Evolutionary conservation across 164 flowering plant species (phyloP).

Genomic region (Tinospora cordifolia): DNA sequence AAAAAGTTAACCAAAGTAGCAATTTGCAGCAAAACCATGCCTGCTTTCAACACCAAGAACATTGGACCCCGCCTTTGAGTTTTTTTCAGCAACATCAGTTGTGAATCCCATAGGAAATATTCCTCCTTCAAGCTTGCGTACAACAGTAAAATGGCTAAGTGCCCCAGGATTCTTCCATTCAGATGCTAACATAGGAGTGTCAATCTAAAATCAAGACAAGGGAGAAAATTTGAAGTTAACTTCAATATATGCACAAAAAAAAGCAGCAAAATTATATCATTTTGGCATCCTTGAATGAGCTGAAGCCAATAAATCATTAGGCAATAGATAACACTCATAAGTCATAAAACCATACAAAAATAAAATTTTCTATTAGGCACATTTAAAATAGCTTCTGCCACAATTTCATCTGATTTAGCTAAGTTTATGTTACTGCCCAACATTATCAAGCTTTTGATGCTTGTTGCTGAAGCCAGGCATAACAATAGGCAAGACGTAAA

Average conservation of each 20-base stretch:
- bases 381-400: neutral
- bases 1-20: neutral
- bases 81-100: constrained; percentile 62
- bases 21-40: constrained; percentile 20
- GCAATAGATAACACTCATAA: neutral
- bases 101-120: constrained; percentile 83
- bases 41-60: constrained; percentile 68
- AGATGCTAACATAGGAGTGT: constrained; percentile 73
- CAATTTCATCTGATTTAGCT: neutral
- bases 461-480: neutral
- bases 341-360: neutral
- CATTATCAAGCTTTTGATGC: neutral
- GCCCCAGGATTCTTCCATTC: constrained; percentile 73
- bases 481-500: neutral
- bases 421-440: neutral
- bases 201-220: constrained; percentile 56
- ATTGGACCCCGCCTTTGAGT: constrained; percentile 52
- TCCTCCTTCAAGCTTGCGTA: constrained; percentile 86
- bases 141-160: constrained; percentile 81
- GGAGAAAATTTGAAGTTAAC: neutral
- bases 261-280: neutral
- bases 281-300: neutral
- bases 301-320: neutral
- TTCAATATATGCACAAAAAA: neutral
- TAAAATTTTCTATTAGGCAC: neutral